phyloP scores from a whole-genome alignment of 768 basidiomycete genomes.

The Cystobasidiopsis lactophilus region DNA sequence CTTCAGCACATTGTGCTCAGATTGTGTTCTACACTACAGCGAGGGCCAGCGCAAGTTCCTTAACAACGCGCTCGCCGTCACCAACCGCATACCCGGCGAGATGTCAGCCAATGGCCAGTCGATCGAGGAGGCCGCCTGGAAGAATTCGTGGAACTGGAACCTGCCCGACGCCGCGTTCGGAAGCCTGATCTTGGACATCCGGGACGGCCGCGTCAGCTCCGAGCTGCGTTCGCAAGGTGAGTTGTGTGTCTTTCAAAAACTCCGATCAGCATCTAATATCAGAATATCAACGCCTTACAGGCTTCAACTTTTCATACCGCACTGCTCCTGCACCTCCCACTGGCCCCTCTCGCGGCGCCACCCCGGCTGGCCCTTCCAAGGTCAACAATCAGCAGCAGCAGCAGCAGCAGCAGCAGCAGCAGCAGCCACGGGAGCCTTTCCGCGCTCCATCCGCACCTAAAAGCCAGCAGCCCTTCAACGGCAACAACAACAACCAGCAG shows the following conservation, averaged over 20 bases:
- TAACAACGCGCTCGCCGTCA: constrained; percentile 67
- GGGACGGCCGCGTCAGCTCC: constrained; percentile 74
- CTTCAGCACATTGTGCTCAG: background rate
- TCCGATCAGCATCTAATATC: background rate
- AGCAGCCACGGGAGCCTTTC: background rate
- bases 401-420: background rate
- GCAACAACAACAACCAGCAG: no score
- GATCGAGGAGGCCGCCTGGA: constrained; percentile 83
- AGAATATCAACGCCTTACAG: no score
- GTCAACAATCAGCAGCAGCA: background rate
- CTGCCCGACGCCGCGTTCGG: constrained; percentile 89
- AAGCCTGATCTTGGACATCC: constrained; percentile 62
- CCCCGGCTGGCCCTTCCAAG: background rate
- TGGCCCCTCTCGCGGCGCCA: background rate
- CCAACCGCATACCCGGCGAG: constrained; percentile 50
- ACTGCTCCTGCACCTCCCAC: background rate
- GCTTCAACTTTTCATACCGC: constrained; percentile 90
- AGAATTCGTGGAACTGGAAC: constrained; percentile 99
- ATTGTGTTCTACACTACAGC: constrained; percentile 18
- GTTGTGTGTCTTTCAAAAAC: constrained; percentile 12
- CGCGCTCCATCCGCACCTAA: no score
- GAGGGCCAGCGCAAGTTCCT: constrained; percentile 69
- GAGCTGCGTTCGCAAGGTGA: constrained; percentile 80
- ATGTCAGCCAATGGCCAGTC: constrained; percentile 28
- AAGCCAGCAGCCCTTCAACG: no score